Evolutionary conservation across 495 filamentous ascomycete species (phyloP), one percentile per base, ranked within the genome.

Genomic region (Penicillium argentinense): DNA sequence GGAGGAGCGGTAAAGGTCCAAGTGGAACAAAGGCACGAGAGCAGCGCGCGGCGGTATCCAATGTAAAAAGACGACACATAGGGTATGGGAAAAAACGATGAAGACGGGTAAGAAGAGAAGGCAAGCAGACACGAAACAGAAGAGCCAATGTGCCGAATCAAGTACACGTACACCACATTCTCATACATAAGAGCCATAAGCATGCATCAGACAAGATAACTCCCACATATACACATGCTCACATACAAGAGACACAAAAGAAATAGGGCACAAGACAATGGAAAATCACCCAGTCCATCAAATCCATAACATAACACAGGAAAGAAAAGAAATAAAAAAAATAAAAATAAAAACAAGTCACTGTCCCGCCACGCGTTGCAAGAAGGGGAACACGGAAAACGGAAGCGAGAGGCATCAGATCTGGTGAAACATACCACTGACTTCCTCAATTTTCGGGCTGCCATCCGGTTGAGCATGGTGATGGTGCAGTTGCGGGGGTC

Each of bases 391-490:
- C 51, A 49, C 33, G 43, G 53, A 38, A 48, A 39, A 19, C 23
- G 45, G 27, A 50, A 30, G 16, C 27, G 45, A 36, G 54, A 49
- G 39, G 48, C 43, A 59, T 71, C 60, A 87, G 77, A 86, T 81
- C 67, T 87, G 84, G 77, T 88, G 80, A 75, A 88, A 92, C 91
- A 96, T 96, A 89, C 91, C 88, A 75, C 78, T 82, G 76, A 93
- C 89, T 78, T 95, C 90, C 56, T 93, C 90, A 63, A 81, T 78
- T 57, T 81, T 81, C 60, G 83, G 81, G 62, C 80, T 79, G 54
- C 82, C 84, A 60, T 89, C 85, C 28, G 76, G 81, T 63, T 90
- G 87, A 38, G 80, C 78, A 66, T 93, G 89, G 66, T 93, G 90
- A 62, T 90, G 87, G 53, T 88, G 86, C 51, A 86, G 69, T 62